Base-by-base conservation (phyloP, 768 basidiomycete species). In the Boletus fagicola region DNA sequence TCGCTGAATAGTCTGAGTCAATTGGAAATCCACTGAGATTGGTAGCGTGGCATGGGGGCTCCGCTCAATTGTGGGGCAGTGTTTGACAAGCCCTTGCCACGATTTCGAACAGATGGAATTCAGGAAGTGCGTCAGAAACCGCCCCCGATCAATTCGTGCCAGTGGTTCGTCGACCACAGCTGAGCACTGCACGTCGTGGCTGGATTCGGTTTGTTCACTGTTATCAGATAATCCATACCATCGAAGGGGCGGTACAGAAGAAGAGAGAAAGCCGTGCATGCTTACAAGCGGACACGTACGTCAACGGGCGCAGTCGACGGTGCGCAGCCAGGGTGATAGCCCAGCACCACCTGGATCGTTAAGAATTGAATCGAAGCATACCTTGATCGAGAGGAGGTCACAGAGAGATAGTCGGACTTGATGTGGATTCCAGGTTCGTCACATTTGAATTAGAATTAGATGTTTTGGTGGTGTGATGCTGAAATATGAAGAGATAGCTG, bases 81-180 rank as follows among this genome's bases (percentile, higher is more conserved):
- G 68, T 66, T 58, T 50, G n/a, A 49, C 45, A 20, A 65, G 52
- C 51, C 58, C 58, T 57, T 66, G 51, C 58, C 58, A 59, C 59
- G 60, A 53, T 58, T 31, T 68, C 38, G 45, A 55, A 68, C 50
- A 55, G 53, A 53, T 45, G 50, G 57, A 58, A 51, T 24, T 39
- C 54, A 33, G 57, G 59, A 64, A 68, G 58, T 35, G 56, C 54
- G 49, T 42, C 54, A 45, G 44, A 56, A 58, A 58, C 57, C 60
- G 62, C 66, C 62, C 59, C 68, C 68, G 68, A 70, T 69, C 68
- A 61, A 40, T 59, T n/a, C 50, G 44, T 55, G n/a, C n/a, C n/a
- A n/a, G n/a, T n/a, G 62, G 58, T 59, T 62, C 68, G 51, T 20
- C 49, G 57, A 70, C 68, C 68, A 68, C 68, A 70, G 68, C 56